These are phyloP conservation scores for Yamadazyma atmosphaerica DNA, from an alignment of 1,139 yeast species.

Conservation along the genomic window DNA sequence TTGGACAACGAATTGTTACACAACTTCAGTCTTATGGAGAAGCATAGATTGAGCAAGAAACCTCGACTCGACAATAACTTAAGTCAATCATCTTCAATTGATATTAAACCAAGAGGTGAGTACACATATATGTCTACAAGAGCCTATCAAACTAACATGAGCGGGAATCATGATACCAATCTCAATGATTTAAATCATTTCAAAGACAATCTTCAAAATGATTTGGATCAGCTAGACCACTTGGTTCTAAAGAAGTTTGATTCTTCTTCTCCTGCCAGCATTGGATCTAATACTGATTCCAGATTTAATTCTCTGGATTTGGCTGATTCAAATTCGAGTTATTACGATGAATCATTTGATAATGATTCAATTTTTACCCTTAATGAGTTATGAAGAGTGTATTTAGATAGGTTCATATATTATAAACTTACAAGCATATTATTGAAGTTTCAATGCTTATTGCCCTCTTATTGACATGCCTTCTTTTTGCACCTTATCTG, in stretches of 20 bases:
- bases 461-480: too few relatives aligned
- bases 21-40: neutral
- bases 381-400: slow-evolving; percentile 1
- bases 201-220: neutral
- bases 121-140: neutral
- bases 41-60: neutral
- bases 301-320: neutral
- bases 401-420: neutral
- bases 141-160: too few relatives aligned
- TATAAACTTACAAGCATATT: too few relatives aligned
- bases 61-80: neutral
- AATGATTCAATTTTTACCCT: slow-evolving; percentile 1
- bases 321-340: slow-evolving; percentile 1
- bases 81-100: neutral
- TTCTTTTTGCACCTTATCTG: too few relatives aligned
- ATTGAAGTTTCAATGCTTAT: too few relatives aligned
- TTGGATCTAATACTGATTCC: neutral
- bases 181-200: slow-evolving; percentile 1
- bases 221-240: slow-evolving; percentile 1
- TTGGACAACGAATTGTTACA: slow-evolving; percentile 12
- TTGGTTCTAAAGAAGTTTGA: neutral
- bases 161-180: neutral
- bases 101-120: neutral
- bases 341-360: slow-evolving; percentile 1
- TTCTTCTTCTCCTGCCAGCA: neutral